Evolutionary conservation across 1,284 basidiomycete genomes (phyloP), one percentile per base, ranked within the genome.

Genomic region (Anthracocystis setariae): DNA sequence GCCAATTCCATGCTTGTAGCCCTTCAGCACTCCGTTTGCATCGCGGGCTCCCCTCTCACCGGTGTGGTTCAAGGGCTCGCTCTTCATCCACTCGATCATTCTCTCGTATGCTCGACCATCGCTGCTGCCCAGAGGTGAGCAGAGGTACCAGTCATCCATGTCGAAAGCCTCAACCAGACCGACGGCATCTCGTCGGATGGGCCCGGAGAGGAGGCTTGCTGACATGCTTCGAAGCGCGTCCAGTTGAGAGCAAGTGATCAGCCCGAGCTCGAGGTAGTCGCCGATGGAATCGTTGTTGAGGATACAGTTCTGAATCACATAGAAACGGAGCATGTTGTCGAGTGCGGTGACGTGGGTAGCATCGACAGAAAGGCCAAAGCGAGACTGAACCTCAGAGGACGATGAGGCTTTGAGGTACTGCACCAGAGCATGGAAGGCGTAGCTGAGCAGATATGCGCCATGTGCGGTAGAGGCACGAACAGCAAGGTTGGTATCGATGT

Each of bases 71-170:
- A 78, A 58, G 1, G 76, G 74, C 39, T 78, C 76, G n/a, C 52
- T 50, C 51, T 71, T 71, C 74, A 78, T 76, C 67, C 74, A 78
- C 27, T 74, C 74, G n/a, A 78, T 59, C 70, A 77, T 73, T 13
- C 76, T 48, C 43, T 77, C 66, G 48, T 77, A 77, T 0, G 71
- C 76, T 2, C 76, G 43, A 0, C 74, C 76, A 40, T 76, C 74
- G 38, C 63, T 74, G 47, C 57, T 61, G 12, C 68, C 76, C 24
- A 78, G 48, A 3, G 76, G 74, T 23, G 64, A 68, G 55, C 68
- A 76, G 13, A 78, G 66, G 44, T 78, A 78, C 74, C 74, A 76
- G 44, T 78, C 76, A 49, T 76, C 73, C 62, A 76, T 63, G 55
- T 78, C 76, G 27, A 69, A 73, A 42, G 68, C 71, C 53, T 78